Evolutionary conservation across 805 yeast species (phyloP).

Genomic region (Zygoascus flipseniorum): DNA sequence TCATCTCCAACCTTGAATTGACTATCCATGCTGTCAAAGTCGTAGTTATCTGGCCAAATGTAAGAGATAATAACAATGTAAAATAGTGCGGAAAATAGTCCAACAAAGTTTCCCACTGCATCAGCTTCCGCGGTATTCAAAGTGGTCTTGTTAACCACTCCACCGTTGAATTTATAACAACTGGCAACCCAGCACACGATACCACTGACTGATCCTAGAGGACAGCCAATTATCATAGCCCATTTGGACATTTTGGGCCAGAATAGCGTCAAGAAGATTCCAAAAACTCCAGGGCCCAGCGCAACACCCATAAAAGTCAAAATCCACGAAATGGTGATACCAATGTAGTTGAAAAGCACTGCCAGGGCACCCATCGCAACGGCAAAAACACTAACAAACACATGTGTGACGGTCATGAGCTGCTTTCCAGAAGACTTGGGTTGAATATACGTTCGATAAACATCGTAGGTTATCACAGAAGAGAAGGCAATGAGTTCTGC

Average conservation of each 20-base stretch:
- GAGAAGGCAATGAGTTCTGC: slow-evolving; percentile 36
- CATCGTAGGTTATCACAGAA: slow-evolving; percentile 38
- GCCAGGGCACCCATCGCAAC: slow-evolving; percentile 67
- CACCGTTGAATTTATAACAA: slow-evolving; percentile 21
- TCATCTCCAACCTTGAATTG: slow-evolving; percentile 7
- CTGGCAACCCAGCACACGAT: slow-evolving; percentile 49
- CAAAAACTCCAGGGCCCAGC: slow-evolving; percentile 5
- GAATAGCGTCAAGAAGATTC: slow-evolving; percentile 2
- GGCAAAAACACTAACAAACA: slow-evolving; percentile 34
- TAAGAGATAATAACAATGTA: slow-evolving; percentile 8
- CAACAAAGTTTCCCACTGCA: slow-evolving; percentile 25
- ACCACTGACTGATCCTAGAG: slow-evolving; percentile 64
- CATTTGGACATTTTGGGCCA: slow-evolving; percentile 6
- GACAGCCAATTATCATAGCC: slow-evolving; percentile 49
- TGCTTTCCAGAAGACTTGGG: slow-evolving; percentile 43
- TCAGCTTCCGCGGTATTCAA: slow-evolving; percentile 20
- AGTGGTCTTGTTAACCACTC: slow-evolving; percentile 23
- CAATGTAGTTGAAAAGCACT: slow-evolving; percentile 68
- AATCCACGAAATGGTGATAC: slow-evolving; percentile 64
- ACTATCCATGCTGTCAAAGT: slow-evolving; percentile 1
- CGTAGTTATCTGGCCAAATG: slow-evolving; percentile 25
- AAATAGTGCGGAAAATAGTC: slow-evolving; percentile 21
- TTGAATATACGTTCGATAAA: slow-evolving; percentile 37
- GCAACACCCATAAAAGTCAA: slow-evolving; percentile 7
- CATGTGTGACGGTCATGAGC: slow-evolving; percentile 36